A percentile compares a stretch with the other conserved stretches of the same genome.
These are phyloP conservation scores for Rhizophora mangle DNA, from an alignment of 345 rosid species.

Conservation along the genomic window DNA sequence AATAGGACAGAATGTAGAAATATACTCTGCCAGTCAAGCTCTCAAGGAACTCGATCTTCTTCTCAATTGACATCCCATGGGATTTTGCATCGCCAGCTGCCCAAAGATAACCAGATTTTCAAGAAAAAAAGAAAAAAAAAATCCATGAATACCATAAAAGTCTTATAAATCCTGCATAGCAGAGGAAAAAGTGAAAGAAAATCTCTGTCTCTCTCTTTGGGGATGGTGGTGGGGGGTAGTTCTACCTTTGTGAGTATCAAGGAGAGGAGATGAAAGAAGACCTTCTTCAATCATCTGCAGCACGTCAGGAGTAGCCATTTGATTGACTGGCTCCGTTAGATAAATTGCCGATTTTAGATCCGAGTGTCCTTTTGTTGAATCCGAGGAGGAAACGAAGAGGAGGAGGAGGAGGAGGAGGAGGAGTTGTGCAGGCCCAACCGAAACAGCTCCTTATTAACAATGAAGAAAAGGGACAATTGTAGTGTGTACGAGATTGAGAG, in stretches of 20 bases:
- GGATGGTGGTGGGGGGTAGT: not conserved
- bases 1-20: slow-evolving; percentile 7
- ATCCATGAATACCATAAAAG: too few species aligned
- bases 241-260: slow-evolving; percentile 46
- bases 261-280: slow-evolving; percentile 43
- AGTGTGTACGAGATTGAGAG: too few species aligned
- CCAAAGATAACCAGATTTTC: not conserved
- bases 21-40: slow-evolving; percentile 72
- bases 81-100: slow-evolving; percentile 55
- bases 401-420: too few species aligned
- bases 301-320: slow-evolving; percentile 67
- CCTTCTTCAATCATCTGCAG: slow-evolving; percentile 55
- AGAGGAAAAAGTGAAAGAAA: not conserved
- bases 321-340: slow-evolving; percentile 12
- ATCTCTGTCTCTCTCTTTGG: not conserved
- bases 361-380: too few species aligned
- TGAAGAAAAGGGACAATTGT: too few species aligned
- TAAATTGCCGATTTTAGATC: too few species aligned
- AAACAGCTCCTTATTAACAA: too few species aligned
- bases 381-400: too few species aligned
- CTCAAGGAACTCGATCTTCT: slow-evolving; percentile 90
- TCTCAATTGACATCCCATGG: slow-evolving; percentile 70
- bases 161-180: not conserved
- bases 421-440: too few species aligned
- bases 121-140: not conserved